Conservation (phyloP, 345 rosid genomes). For the Moricandia arvensis region DNA sequence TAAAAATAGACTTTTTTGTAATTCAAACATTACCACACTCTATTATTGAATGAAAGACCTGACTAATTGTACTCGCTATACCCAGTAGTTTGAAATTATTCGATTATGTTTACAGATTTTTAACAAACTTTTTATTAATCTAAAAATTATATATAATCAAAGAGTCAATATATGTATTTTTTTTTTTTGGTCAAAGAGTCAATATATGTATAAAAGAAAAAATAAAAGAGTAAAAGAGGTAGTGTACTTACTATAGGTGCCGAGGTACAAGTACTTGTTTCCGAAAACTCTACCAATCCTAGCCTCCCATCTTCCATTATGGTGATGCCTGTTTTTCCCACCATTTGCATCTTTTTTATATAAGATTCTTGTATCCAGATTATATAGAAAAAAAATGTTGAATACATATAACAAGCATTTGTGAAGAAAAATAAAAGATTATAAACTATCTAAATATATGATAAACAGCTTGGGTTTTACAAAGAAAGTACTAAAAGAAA, state of each 20-base stretch:
- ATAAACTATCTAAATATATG: too few species aligned
- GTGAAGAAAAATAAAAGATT: not conserved
- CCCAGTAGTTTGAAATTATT: not conserved
- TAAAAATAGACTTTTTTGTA: not conserved
- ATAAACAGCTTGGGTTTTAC: not conserved
- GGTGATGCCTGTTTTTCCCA: conserved; percentile 79
- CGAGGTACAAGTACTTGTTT: conserved; percentile 92
- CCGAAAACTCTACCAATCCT: conserved; percentile 92
- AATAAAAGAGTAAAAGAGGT: not conserved
- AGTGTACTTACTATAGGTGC: conserved; percentile 73
- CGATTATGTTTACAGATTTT: not conserved
- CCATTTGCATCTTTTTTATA: not conserved
- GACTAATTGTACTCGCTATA: not conserved
- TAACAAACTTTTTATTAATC: not conserved
- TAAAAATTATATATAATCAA: too few species aligned
- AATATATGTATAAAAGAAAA: not conserved
- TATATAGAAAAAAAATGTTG: not conserved
- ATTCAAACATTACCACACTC: not conserved
- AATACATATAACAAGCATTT: not conserved
- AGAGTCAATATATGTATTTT: too few species aligned
- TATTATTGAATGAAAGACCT: not conserved
- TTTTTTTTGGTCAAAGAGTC: too few species aligned
- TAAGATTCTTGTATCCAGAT: not conserved
- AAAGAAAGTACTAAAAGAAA: not conserved
- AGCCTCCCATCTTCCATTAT: conserved; percentile 98